Conservation (phyloP, 352 stramenopile genomes). For the Blastocystis sp. region DNA sequence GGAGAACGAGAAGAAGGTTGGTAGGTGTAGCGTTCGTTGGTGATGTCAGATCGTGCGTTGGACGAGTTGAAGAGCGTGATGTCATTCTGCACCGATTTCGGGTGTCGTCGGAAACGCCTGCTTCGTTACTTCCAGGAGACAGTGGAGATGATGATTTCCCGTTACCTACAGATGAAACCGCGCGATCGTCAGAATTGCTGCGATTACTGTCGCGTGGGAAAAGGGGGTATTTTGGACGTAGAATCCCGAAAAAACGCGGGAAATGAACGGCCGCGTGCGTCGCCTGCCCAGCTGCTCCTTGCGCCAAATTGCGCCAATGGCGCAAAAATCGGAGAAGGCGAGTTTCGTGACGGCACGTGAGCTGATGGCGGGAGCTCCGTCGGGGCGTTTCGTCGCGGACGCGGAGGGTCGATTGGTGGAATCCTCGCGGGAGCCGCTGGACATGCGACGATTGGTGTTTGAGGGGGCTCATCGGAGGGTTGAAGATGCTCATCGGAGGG, state of each 20-base stretch:
- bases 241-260: not conserved
- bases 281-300: not conserved
- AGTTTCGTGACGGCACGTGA: not conserved
- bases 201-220: constrained; percentile 2
- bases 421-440: not conserved
- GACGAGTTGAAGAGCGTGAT: constrained; percentile 9
- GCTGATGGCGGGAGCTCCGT: not conserved
- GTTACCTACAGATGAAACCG: not conserved
- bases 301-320: not conserved
- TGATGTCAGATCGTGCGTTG: not conserved
- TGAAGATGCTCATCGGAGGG: too few relatives aligned
- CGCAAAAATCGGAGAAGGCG: not conserved
- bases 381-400: not conserved
- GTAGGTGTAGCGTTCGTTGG: not conserved
- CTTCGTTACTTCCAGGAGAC: constrained; percentile 21
- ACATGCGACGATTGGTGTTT: not conserved
- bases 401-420: not conserved
- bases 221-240: not conserved
- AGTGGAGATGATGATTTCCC: not conserved
- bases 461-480: too few relatives aligned
- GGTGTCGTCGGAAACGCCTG: not conserved
- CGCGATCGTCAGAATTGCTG: not conserved
- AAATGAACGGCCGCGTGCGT: not conserved
- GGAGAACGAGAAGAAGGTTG: not conserved
- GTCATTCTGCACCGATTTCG: not conserved